Conservation (phyloP, 2,329 filamentous ascomycete species). For the Tolypocladium nubicola region DNA sequence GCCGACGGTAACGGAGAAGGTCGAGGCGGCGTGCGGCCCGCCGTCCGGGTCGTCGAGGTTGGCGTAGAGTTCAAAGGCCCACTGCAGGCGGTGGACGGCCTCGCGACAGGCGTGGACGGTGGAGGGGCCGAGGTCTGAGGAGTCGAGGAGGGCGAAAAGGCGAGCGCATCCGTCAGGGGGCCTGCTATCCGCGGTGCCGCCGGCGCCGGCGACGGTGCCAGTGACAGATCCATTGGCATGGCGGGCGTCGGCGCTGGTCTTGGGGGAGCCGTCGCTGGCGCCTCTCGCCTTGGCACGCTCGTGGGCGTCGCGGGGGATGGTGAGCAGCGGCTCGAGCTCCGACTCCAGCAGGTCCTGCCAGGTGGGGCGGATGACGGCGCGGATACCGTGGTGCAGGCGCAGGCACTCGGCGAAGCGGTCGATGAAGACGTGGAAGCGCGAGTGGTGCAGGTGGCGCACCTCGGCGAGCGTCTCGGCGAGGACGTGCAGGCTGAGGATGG, state of each 20-base stretch:
- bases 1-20: slow-evolving; percentile 20
- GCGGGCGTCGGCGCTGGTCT: too few species aligned
- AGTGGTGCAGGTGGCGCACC: slow-evolving; percentile 5
- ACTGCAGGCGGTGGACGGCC: slow-evolving; percentile 18
- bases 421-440: slow-evolving; percentile 27
- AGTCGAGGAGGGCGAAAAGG: slow-evolving; percentile 17
- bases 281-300: background rate
- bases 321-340: slow-evolving; percentile 18
- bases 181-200: slow-evolving; percentile 6
- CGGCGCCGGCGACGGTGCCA: background rate
- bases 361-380: slow-evolving; percentile 21
- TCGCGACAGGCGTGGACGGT: slow-evolving; percentile 17
- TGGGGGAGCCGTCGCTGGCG: too few species aligned
- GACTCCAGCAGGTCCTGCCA: slow-evolving; percentile 24
- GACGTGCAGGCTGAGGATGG: slow-evolving; percentile 32
- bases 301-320: slow-evolving; percentile 8
- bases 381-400: slow-evolving; percentile 31
- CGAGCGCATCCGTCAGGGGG: slow-evolving; percentile 11
- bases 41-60: slow-evolving; percentile 11
- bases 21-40: slow-evolving; percentile 19
- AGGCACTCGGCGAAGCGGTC: slow-evolving; percentile 29
- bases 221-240: background rate
- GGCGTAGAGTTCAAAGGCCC: slow-evolving; percentile 21
- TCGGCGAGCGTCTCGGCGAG: slow-evolving; percentile 34
- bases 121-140: slow-evolving; percentile 17